These are phyloP conservation scores for Colletotrichum scovillei DNA, from an alignment of 2,329 filamentous ascomycete genomes.

Conservation along the genomic window DNA sequence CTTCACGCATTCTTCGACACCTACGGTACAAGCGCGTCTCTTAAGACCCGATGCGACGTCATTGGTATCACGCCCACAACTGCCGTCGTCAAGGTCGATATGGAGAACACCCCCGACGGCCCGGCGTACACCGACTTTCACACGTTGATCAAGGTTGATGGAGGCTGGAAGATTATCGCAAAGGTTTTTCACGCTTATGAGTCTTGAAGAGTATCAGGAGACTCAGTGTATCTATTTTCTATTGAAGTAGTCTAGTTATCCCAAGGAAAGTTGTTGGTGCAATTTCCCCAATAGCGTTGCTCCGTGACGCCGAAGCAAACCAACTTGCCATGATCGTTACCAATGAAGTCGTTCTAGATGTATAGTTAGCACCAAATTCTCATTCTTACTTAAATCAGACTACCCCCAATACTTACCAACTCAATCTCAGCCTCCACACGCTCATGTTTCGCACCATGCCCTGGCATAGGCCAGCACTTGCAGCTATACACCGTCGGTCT, in stretches of 20 bases:
- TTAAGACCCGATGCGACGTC: conserved; percentile 33
- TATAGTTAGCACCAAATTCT: too few relatives aligned
- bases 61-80: conserved; percentile 36
- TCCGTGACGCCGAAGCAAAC: not conserved
- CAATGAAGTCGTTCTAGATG: not conserved
- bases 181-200: conserved; percentile 37
- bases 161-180: conserved; percentile 30
- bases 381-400: too few relatives aligned
- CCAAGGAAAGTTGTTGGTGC: not conserved
- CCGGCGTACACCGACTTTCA: conserved; percentile 32
- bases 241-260: not conserved
- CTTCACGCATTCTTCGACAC: not conserved
- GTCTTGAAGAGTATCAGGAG: accelerated
- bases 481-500: not conserved
- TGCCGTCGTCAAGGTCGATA: conserved; percentile 34
- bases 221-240: not conserved
- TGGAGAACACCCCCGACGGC: conserved; percentile 29
- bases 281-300: not conserved
- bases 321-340: not conserved
- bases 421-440: not conserved
- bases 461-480: not conserved
- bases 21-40: not conserved
- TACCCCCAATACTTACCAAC: too few relatives aligned
- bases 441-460: not conserved
- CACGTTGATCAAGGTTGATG: conserved; percentile 35